A percentile compares a stretch with the other conserved stretches of the same genome.
These are phyloP conservation scores for Bothriochloa decipiens DNA, from an alignment of 176 grass and related monocot species.

Conservation along the genomic window DNA sequence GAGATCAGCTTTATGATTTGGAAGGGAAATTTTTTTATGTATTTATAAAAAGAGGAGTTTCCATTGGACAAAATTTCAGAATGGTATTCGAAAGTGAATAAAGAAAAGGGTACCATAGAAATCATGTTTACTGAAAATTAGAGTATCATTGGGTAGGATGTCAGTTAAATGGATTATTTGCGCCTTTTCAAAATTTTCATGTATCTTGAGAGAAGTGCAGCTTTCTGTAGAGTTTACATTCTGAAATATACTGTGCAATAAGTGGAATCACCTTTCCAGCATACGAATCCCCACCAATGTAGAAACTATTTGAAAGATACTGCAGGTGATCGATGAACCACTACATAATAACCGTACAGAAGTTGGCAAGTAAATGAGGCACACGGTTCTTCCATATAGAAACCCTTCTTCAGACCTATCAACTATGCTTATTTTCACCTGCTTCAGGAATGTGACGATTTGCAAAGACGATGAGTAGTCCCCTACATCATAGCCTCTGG, in stretches of 20 bases:
- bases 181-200: not conserved
- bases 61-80: not conserved
- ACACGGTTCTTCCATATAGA: not conserved
- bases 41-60: not conserved
- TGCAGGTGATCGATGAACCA: conserved; percentile 58
- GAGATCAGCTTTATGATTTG: not conserved
- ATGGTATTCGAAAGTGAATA: too few species aligned
- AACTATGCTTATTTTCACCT: conserved; percentile 40
- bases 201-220: not conserved
- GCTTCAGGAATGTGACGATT: conserved; percentile 46
- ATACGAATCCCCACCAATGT: conserved; percentile 68
- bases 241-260: conserved; percentile 38
- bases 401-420: not conserved
- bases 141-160: too few species aligned
- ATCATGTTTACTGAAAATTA: too few species aligned
- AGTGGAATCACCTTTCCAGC: conserved; percentile 54
- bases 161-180: not conserved
- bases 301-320: conserved; percentile 59
- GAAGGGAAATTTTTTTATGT: not conserved
- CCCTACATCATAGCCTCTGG: conserved; percentile 50
- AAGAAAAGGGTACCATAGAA: too few species aligned
- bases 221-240: conserved; percentile 45
- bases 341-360: conserved; percentile 12
- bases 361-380: not conserved
- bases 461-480: conserved; percentile 55